Percentiles rank a stretch among this genome's conserved stretches.
Conservation (phyloP, 176 grass and related monocot genomes). For the Zea mays region DNA sequence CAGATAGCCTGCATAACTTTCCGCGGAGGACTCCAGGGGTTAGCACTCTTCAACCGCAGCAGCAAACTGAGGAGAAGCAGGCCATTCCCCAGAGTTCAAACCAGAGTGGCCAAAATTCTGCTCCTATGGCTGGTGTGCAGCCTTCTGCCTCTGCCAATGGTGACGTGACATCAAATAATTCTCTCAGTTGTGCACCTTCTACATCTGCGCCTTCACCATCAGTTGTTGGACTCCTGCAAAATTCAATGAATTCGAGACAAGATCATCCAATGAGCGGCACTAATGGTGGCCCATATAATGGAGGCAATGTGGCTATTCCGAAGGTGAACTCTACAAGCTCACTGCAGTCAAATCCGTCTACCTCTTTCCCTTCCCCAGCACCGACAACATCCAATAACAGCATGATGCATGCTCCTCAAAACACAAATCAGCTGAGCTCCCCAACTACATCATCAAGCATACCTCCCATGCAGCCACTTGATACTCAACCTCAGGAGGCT, state of each 20-base stretch:
- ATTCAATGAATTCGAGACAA: constrained; percentile 64
- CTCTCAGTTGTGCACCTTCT: constrained; percentile 53
- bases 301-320: constrained; percentile 43
- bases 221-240: constrained; percentile 47
- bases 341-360: constrained; percentile 58
- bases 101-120: constrained; percentile 66
- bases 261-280: constrained; percentile 52
- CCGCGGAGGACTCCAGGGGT: constrained; percentile 68
- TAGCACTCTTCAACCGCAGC: constrained; percentile 58
- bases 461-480: constrained; percentile 56
- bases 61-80: constrained; percentile 69
- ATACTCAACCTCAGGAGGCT: constrained; percentile 48
- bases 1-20: constrained; percentile 90
- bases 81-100: constrained; percentile 69
- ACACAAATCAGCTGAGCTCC: constrained; percentile 53
- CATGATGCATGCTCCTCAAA: constrained; percentile 57
- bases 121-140: constrained; percentile 49
- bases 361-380: constrained; percentile 44
- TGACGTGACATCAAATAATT: constrained; percentile 49
- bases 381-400: constrained; percentile 58
- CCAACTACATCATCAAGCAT: constrained; percentile 46
- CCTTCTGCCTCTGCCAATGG: constrained; percentile 55
- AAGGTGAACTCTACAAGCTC: constrained; percentile 62
- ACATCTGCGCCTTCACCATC: constrained; percentile 44
- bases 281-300: constrained; percentile 47